Evolutionary conservation across 495 filamentous ascomycete species (phyloP).

Genomic region (Lepraria neglecta): DNA sequence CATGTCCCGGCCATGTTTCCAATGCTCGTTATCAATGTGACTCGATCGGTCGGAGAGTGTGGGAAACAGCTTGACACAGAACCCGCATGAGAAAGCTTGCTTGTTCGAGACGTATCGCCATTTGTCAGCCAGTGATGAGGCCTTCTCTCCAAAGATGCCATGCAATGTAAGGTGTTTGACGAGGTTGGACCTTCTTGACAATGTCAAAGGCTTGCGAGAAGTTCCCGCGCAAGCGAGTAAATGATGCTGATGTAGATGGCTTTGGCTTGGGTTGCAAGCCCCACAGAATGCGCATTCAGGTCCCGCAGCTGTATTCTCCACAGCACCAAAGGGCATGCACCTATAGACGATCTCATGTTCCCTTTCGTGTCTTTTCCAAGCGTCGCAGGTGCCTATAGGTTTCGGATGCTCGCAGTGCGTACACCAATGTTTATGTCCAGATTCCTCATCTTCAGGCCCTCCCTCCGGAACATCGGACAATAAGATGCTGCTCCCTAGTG

Average conservation of each 20-base stretch:
- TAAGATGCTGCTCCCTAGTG: not conserved
- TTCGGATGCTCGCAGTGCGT: not conserved
- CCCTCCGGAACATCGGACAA: constrained; percentile 3
- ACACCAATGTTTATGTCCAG: constrained; percentile 8
- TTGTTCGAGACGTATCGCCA: constrained; percentile 4
- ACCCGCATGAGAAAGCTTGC: constrained; percentile 14
- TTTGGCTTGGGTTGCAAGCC: not conserved
- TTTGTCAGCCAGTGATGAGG: constrained; percentile 7
- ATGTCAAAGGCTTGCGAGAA: not conserved
- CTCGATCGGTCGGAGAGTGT: constrained; percentile 5
- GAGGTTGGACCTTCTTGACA: constrained; percentile 1
- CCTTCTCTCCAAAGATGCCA: not conserved
- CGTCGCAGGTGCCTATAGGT: constrained; percentile 6
- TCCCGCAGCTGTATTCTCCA: constrained; percentile 4
- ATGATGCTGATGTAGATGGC: constrained; percentile 1
- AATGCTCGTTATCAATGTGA: constrained; percentile 16
- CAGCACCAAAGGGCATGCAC: constrained; percentile 9
- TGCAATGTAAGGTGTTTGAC: constrained; percentile 13
- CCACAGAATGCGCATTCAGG: constrained; percentile 14
- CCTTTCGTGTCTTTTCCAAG: constrained; percentile 14
- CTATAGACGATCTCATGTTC: constrained; percentile 11
- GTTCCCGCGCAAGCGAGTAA: not conserved
- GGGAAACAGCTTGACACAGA: not conserved
- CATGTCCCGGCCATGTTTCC: not conserved
- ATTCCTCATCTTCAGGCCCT: not conserved